Percentiles rank a stretch among this genome's conserved stretches.
Evolutionary conservation across 2,329 filamentous ascomycete species (phyloP).

Genomic region (Ophiobolus disseminans): DNA sequence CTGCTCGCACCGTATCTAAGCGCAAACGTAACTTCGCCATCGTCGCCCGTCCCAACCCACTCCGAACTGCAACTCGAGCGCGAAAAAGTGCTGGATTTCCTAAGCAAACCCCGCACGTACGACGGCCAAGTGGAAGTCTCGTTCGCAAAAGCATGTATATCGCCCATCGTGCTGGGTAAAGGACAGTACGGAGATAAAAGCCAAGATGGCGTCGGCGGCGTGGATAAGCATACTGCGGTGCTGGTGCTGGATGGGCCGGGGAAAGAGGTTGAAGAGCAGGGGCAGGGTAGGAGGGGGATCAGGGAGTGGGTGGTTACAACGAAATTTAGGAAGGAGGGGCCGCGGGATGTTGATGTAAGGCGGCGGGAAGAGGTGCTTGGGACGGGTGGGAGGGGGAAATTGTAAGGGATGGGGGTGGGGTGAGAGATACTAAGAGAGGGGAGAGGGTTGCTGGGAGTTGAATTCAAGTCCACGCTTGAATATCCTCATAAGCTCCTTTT

Average conservation of each 20-base stretch:
- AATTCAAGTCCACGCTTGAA: too few species aligned
- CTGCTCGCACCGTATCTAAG: conserved; percentile 64
- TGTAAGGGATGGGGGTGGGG: too few species aligned
- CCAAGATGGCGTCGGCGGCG: conserved; percentile 41
- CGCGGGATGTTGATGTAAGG: conserved; percentile 62
- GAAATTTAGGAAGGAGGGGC: conserved; percentile 63
- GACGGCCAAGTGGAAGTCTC: conserved; percentile 41
- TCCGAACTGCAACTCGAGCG: conserved; percentile 52
- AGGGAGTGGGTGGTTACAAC: conserved; percentile 64
- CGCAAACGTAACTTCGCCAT: conserved; percentile 35
- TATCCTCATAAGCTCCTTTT: too few species aligned
- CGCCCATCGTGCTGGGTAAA: conserved; percentile 48
- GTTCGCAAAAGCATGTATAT: conserved; percentile 55
- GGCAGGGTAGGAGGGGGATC: conserved; percentile 57
- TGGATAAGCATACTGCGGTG: conserved; percentile 59
- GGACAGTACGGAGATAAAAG: conserved; percentile 43
- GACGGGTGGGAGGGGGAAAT: conserved; percentile 16
- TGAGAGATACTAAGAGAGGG: too few species aligned
- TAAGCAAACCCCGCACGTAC: conserved; percentile 59
- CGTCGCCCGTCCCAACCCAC: conserved; percentile 31
- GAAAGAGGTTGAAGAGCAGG: conserved; percentile 61
- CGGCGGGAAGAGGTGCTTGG: conserved; percentile 55
- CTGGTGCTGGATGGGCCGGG: conserved; percentile 63
- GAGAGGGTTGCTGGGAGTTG: too few species aligned
- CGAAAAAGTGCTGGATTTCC: conserved; percentile 52